Evolutionary conservation across 1,284 basidiomycete genomes (phyloP).

Genomic region (Boletus semigastroideus): DNA sequence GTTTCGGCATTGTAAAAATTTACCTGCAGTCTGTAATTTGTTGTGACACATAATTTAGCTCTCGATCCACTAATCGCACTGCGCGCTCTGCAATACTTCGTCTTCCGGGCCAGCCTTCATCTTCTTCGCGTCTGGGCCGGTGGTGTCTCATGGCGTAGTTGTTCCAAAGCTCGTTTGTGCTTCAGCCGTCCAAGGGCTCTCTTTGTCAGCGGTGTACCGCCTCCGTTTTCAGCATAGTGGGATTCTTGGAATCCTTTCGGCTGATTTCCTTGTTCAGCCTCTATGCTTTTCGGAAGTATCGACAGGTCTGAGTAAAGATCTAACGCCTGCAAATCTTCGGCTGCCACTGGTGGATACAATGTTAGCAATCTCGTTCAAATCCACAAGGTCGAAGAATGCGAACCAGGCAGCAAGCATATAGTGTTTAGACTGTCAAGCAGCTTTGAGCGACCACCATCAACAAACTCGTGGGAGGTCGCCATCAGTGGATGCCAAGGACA

Average conservation of each 20-base stretch:
- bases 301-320: constrained; percentile 62
- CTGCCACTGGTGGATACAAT: constrained; percentile 39
- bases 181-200: constrained; percentile 52
- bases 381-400: constrained; percentile 24
- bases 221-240: constrained; percentile 11
- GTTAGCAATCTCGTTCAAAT: neutral
- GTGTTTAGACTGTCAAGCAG: constrained; percentile 32
- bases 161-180: constrained; percentile 40
- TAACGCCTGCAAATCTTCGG: constrained; percentile 49
- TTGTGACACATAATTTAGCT: too few species aligned
- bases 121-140: constrained; percentile 20
- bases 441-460: constrained; percentile 10
- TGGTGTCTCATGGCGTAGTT: constrained; percentile 14
- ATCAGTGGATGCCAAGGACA: neutral
- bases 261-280: constrained; percentile 42
- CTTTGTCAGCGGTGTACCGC: constrained; percentile 33
- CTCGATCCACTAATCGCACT: neutral
- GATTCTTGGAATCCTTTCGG: neutral
- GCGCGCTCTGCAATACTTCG: neutral
- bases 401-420: constrained; percentile 28
- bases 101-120: constrained; percentile 11
- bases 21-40: too few species aligned
- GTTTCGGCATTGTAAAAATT: too few species aligned
- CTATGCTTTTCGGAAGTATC: constrained; percentile 62
- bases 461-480: constrained; percentile 19